Evolutionary conservation across 1,284 basidiomycete genomes (phyloP).

Genomic region (Leccinum laetum): DNA sequence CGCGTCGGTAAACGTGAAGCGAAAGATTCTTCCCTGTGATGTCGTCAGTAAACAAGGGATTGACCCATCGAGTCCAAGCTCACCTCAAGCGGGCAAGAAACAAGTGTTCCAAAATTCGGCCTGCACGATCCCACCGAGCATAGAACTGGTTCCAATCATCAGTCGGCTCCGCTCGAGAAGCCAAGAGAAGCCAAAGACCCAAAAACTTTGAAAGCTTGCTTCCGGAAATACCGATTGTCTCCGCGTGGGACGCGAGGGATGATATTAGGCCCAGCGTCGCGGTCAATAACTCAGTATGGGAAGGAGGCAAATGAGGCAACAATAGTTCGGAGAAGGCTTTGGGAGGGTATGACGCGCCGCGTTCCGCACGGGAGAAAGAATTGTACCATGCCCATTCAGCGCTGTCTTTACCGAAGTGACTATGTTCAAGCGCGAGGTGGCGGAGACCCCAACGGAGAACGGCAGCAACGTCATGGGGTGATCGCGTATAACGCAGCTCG

Average conservation of each 20-base stretch:
- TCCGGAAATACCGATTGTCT: slow-evolving; percentile 68
- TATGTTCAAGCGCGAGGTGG: slow-evolving; percentile 58
- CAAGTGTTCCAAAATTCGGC: slow-evolving; percentile 69
- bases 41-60: slow-evolving; percentile 7
- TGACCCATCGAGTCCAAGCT: slow-evolving; percentile 13
- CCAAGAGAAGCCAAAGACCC: slow-evolving; percentile 68
- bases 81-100: slow-evolving; percentile 71
- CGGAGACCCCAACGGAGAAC: slow-evolving; percentile 79
- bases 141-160: slow-evolving; percentile 61
- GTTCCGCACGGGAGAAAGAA: slow-evolving; percentile 59
- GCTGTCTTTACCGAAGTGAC: slow-evolving; percentile 47
- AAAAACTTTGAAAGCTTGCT: slow-evolving; percentile 71
- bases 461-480: slow-evolving; percentile 72
- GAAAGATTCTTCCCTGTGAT: slow-evolving; percentile 55
- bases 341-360: slow-evolving; percentile 51
- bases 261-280: slow-evolving; percentile 60
- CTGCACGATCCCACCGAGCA: slow-evolving; percentile 67
- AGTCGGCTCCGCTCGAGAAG: slow-evolving; percentile 41
- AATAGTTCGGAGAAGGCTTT: slow-evolving; percentile 61
- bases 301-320: slow-evolving; percentile 51
- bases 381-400: slow-evolving; percentile 63
- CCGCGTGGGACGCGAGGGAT: slow-evolving; percentile 67
- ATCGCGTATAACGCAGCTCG: slow-evolving; percentile 61
- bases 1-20: slow-evolving; percentile 62
- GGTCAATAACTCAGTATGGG: slow-evolving; percentile 57